These are phyloP conservation scores for Trichosanthes truncata DNA, from an alignment of 306 rosid species.

Conservation along the genomic window DNA sequence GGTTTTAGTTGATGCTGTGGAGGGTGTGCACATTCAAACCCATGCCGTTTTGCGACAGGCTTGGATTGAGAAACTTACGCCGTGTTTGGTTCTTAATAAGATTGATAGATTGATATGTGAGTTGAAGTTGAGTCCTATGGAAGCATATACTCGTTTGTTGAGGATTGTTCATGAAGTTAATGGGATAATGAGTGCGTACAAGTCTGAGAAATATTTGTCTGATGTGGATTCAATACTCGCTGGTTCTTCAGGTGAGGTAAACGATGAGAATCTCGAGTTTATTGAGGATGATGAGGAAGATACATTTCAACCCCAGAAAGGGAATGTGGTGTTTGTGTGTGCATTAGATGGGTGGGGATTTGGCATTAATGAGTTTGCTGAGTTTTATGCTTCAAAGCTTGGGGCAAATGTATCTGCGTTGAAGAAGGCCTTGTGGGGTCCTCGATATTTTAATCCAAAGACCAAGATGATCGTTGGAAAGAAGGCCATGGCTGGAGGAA, in stretches of 20 bases:
- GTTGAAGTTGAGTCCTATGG: constrained; percentile 54
- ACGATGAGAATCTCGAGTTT: constrained; percentile 26
- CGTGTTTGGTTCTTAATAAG: constrained; percentile 76
- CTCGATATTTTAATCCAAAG: constrained; percentile 43
- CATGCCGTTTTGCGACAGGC: constrained; percentile 91
- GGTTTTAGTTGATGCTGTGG: constrained; percentile 77
- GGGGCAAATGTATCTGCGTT: constrained; percentile 54
- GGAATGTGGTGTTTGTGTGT: constrained; percentile 75
- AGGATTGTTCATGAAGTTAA: constrained; percentile 78
- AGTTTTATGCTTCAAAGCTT: constrained; percentile 53
- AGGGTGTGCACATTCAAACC: constrained; percentile 87
- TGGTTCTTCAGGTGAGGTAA: constrained; percentile 20
- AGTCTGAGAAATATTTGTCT: constrained; percentile 63
- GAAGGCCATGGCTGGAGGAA: constrained; percentile 39
- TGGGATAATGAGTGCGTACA: constrained; percentile 65
- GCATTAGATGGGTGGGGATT: constrained; percentile 95
- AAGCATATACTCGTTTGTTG: constrained; percentile 50
- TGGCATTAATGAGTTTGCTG: constrained; percentile 54
- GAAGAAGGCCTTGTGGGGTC: constrained; percentile 71
- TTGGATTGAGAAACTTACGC: constrained; percentile 77
- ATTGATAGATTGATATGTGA: constrained; percentile 75
- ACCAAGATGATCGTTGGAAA: constrained; percentile 74
- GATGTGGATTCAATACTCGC: constrained; percentile 73
- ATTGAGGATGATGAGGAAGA: constrained; percentile 73
- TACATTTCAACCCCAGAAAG: constrained; percentile 74